Evolutionary conservation across 208 protist genomes (phyloP).

Genomic region (Trypanosoma mega): DNA sequence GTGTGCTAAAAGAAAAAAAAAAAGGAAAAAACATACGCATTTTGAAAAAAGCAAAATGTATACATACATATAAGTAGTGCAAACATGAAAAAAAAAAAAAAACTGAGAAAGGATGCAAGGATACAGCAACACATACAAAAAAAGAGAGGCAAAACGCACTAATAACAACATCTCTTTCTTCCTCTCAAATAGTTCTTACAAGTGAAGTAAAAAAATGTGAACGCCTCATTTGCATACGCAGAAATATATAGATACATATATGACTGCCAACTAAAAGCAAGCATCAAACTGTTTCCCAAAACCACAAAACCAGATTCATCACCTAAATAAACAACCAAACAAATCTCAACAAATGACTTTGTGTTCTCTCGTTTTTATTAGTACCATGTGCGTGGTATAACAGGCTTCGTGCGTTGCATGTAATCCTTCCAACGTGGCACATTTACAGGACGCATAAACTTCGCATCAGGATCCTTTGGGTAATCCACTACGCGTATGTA

Average conservation of each 20-base stretch:
- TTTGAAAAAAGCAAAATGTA: conserved; percentile 1
- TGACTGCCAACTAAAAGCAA: too few relatives aligned
- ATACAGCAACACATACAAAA: background rate
- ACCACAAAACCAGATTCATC: too few relatives aligned
- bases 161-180: too few relatives aligned
- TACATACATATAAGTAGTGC: conserved; percentile 7
- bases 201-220: too few relatives aligned
- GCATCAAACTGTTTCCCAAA: too few relatives aligned
- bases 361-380: conserved; percentile 26
- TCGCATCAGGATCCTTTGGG: conserved; percentile 82
- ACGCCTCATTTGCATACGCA: too few relatives aligned
- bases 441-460: conserved; percentile 86
- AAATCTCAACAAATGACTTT: background rate
- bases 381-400: conserved; percentile 89
- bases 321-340: too few relatives aligned
- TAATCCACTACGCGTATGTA: conserved; percentile 88
- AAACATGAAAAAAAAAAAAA: conserved; percentile 9
- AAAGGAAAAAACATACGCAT: background rate
- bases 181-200: too few relatives aligned
- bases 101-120: background rate
- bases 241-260: too few relatives aligned
- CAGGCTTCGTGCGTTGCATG: conserved; percentile 89
- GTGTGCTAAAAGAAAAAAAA: conserved; percentile 25
- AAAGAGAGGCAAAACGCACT: too few relatives aligned
- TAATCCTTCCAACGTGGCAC: conserved; percentile 91